A percentile compares a stretch with the other conserved stretches of the same genome.
Evolutionary conservation across 2,329 filamentous ascomycete species (phyloP).

Genomic region (Hypoxylon sp.): DNA sequence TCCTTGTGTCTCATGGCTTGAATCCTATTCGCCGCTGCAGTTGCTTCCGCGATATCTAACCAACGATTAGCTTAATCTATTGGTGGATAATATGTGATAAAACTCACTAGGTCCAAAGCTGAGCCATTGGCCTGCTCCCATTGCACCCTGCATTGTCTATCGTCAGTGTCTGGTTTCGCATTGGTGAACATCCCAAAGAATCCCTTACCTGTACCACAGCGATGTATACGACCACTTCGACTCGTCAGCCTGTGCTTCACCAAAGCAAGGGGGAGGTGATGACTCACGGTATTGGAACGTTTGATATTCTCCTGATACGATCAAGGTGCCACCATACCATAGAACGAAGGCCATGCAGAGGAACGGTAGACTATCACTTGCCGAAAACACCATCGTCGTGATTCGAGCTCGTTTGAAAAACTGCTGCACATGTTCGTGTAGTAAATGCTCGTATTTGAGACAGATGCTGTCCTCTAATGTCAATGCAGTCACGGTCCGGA

Average conservation of each 20-base stretch:
- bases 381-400: slow-evolving; percentile 72
- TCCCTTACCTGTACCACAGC: slow-evolving; percentile 65
- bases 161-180: slow-evolving; percentile 13
- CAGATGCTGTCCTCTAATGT: slow-evolving; percentile 74
- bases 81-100: not conserved
- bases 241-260: slow-evolving; percentile 24
- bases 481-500: slow-evolving; percentile 74
- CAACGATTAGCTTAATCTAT: slow-evolving; percentile 12
- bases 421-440: slow-evolving; percentile 64
- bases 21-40: slow-evolving; percentile 68
- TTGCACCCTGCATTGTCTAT: slow-evolving; percentile 56
- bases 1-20: slow-evolving; percentile 56
- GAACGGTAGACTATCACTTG: slow-evolving; percentile 66
- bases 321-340: slow-evolving; percentile 66
- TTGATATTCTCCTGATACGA: slow-evolving; percentile 60
- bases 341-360: slow-evolving; percentile 47
- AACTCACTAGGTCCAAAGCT: slow-evolving; percentile 66
- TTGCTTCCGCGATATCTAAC: slow-evolving; percentile 63
- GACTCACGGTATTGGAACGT: slow-evolving; percentile 55
- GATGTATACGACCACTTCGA: slow-evolving; percentile 66
- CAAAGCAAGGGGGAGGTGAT: too few species aligned
- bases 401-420: slow-evolving; percentile 70
- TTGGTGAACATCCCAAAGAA: not conserved
- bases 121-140: slow-evolving; percentile 73
- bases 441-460: slow-evolving; percentile 65